Percentiles rank a stretch among this genome's conserved stretches.
Conservation (phyloP, 768 basidiomycete genomes). For the Lactarius vividus region DNA sequence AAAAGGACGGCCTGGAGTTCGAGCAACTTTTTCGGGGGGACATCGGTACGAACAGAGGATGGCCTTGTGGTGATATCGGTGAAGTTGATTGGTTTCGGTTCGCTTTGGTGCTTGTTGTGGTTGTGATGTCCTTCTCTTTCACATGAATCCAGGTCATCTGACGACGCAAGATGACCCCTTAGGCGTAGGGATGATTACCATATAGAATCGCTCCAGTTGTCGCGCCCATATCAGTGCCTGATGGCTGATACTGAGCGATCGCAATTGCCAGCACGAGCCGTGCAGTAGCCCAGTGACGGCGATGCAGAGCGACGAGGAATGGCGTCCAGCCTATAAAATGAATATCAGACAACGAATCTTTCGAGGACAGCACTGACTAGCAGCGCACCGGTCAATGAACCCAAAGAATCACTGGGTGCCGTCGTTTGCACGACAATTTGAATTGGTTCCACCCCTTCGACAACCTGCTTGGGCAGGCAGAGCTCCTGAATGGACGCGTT, state of each 20-base stretch:
- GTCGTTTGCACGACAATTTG: conserved; percentile 44
- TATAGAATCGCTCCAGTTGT: background rate
- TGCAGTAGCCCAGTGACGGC: conserved; percentile 56
- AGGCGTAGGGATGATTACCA: conserved; percentile 37
- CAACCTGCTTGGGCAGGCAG: conserved; percentile 46
- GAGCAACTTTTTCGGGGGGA: conserved; percentile 42
- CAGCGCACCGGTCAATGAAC: conserved; percentile 12
- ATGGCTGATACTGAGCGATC: conserved; percentile 49
- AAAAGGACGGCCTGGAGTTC: conserved; percentile 14
- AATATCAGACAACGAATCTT: background rate
- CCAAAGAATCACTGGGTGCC: too few species aligned
- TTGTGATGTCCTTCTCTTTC: conserved; percentile 32
- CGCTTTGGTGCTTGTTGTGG: conserved; percentile 36
- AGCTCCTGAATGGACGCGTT: conserved; percentile 49
- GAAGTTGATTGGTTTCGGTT: conserved; percentile 46
- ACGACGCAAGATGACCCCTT: background rate
- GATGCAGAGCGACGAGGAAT: conserved; percentile 47
- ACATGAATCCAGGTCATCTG: conserved; percentile 17
- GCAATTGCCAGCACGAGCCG: conserved; percentile 58
- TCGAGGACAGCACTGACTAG: background rate
- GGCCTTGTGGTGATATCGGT: conserved; percentile 52
- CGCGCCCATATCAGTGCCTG: conserved; percentile 35
- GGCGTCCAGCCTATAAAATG: conserved; percentile 46
- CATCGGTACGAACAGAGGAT: conserved; percentile 42
- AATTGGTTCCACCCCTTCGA: conserved; percentile 35